Percentiles rank a stretch among this genome's conserved stretches.
phyloP scores from a whole-genome alignment of 148 eudicot genomes.

The Pouteria glomerata region DNA sequence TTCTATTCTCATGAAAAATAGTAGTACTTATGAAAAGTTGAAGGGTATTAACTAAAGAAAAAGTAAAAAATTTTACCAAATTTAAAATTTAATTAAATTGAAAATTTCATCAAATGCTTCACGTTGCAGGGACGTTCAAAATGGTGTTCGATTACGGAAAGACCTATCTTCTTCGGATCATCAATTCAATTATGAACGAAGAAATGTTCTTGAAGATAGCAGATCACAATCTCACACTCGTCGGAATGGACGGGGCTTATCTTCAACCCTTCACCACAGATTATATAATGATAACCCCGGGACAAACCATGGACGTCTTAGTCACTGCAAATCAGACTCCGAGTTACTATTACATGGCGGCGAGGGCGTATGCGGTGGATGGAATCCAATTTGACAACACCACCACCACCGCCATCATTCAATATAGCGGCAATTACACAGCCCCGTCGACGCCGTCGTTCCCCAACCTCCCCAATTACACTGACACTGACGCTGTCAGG shows the following conservation, averaged over 20 bases:
- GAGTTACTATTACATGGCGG: slow-evolving; percentile 14
- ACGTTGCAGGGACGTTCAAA: slow-evolving; percentile 9
- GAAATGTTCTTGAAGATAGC: slow-evolving; percentile 21
- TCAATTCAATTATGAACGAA: slow-evolving; percentile 18
- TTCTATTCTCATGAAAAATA: too few relatives aligned
- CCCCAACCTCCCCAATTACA: too few relatives aligned
- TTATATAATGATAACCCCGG: slow-evolving; percentile 23
- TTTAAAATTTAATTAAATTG: too few relatives aligned
- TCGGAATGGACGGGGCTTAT: slow-evolving; percentile 18
- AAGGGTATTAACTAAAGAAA: too few relatives aligned
- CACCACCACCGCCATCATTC: slow-evolving; percentile 22
- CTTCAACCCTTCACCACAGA: slow-evolving; percentile 13
- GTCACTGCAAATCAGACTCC: slow-evolving; percentile 15
- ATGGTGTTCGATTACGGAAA: slow-evolving; percentile 12
- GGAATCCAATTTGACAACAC: slow-evolving; percentile 16
- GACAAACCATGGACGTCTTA: slow-evolving; percentile 24
- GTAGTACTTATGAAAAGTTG: too few relatives aligned
- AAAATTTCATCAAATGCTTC: too few relatives aligned
- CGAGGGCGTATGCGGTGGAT: slow-evolving; percentile 10
- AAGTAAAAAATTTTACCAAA: too few relatives aligned
- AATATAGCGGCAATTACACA: background rate
- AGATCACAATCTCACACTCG: slow-evolving; percentile 12
- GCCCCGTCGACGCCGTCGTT: background rate
- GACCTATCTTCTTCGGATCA: slow-evolving; percentile 20
- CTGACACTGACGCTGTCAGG: slow-evolving; percentile 5